Evolutionary conservation across 2,329 filamentous ascomycete species (phyloP), one percentile per base, ranked within the genome.

Genomic region (Penicillium sp.): DNA sequence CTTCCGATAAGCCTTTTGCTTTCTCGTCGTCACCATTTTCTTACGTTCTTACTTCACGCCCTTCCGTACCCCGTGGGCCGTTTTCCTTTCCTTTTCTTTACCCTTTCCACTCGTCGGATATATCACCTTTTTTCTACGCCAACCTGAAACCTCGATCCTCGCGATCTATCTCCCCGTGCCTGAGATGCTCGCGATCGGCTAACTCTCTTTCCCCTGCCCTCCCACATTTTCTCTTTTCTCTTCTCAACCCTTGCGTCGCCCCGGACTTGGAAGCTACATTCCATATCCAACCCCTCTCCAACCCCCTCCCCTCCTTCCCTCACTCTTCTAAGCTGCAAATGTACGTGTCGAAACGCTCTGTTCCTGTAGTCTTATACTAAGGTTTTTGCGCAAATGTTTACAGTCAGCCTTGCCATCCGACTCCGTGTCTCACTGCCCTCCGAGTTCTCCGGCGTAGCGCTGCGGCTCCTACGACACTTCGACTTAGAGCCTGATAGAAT

Each of bases 1-100:
- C 62, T 69, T 67, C 65, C 63, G 66, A 69, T 67, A 65, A 69
- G 66, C 64, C 63, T 63, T 62, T 54, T 48, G 39, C 27, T 30
- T 46, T 61, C 59, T 64, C 55, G 47, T 65, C 63, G 62, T 64
- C 63, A 64, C 61, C 60, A 63, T 40, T 50, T 46, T 38, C 36
- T 35, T 40, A 30, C 20, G 27, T 48, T 49, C 33, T 24, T 46
- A 36, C 20, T 4, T 57, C 49, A 38, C 45, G 27, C 50, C 50
- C 24, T 13, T 46, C 11, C 35, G 10, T 28, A 28, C 27, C 9
- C 20, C 31, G 9, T 4, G 10, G 10, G 27, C 24, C 27, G 22
- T 20, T n/a, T 35, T 38, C 41, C 27, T 22, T 27, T 22, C 20
- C 9, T n/a, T 27, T 22, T 25, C 5, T 41, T 27, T 41, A 5